Percentiles rank a stretch among this genome's conserved stretches.
Evolutionary conservation across 257 asterid genomes (phyloP).

Genomic region (Solanum appendiculatum): DNA sequence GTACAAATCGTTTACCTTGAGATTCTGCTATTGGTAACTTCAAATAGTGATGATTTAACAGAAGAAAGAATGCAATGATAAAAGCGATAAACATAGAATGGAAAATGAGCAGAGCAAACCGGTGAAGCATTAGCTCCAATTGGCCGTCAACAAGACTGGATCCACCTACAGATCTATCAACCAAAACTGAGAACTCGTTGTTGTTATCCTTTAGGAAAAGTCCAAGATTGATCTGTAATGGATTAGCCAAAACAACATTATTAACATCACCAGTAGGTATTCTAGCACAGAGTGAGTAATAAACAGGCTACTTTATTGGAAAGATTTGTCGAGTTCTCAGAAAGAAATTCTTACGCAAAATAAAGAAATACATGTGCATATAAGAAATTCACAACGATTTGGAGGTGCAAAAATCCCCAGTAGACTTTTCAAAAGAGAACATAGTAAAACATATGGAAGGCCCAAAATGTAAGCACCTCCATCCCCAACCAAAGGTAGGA

Average conservation of each 20-base stretch:
- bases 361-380: neutral
- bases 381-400: neutral
- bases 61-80: neutral
- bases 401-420: neutral
- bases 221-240: constrained; percentile 84
- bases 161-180: constrained; percentile 94
- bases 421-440: neutral
- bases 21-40: neutral
- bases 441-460: neutral
- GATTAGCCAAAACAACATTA: neutral
- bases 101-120: constrained; percentile 26
- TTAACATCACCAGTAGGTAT: neutral
- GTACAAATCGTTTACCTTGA: neutral
- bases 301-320: neutral
- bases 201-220: constrained; percentile 63
- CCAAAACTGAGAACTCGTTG: constrained; percentile 82
- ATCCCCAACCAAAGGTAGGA: neutral
- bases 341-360: neutral
- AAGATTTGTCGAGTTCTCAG: neutral
- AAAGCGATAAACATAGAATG: neutral
- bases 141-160: constrained; percentile 80
- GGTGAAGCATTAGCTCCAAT: constrained; percentile 89
- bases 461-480: neutral
- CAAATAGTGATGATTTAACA: neutral
- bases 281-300: neutral